Conservation (phyloP, 176 grass and related monocot species). For the Neostapfia colusana region DNA sequence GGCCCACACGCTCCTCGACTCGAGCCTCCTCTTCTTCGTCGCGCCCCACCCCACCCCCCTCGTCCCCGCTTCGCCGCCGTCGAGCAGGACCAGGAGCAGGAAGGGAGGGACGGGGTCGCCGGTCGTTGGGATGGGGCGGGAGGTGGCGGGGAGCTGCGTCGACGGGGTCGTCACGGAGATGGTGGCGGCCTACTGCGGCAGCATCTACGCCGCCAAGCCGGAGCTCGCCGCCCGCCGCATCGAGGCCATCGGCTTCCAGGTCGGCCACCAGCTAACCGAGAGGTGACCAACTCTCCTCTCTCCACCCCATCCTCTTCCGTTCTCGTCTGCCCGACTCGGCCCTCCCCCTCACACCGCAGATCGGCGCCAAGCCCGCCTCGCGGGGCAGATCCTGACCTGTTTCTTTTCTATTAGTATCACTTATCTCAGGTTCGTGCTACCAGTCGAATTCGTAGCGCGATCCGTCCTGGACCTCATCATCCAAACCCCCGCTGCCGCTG, state of each 20-base stretch:
- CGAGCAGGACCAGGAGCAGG: not conserved
- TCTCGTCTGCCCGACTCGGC: not conserved
- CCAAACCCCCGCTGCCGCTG: no score
- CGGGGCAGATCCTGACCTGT: no score
- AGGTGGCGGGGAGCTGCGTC: conserved; percentile 92
- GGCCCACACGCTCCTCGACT: no score
- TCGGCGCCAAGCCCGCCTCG: no score
- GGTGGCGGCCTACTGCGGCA: conserved; percentile 77
- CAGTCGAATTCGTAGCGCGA: no score
- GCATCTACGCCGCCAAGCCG: conserved; percentile 82
- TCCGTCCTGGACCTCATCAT: no score
- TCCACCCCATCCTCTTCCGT: not conserved
- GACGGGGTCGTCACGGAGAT: conserved; percentile 85
- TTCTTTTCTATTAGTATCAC: no score
- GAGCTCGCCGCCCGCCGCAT: conserved; percentile 93
- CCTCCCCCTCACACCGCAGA: no score
- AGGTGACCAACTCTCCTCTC: conserved; percentile 42
- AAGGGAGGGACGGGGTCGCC: no score
- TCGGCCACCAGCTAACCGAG: conserved; percentile 90
- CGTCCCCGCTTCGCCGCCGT: not conserved
- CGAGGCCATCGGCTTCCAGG: conserved; percentile 94
- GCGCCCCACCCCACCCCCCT: no score
- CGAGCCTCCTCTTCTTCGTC: no score
- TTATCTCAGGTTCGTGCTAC: no score
- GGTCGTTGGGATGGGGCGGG: conserved; percentile 51